Evolutionary conservation across 768 basidiomycete species (phyloP).

Genomic region (Russula olivacea): DNA sequence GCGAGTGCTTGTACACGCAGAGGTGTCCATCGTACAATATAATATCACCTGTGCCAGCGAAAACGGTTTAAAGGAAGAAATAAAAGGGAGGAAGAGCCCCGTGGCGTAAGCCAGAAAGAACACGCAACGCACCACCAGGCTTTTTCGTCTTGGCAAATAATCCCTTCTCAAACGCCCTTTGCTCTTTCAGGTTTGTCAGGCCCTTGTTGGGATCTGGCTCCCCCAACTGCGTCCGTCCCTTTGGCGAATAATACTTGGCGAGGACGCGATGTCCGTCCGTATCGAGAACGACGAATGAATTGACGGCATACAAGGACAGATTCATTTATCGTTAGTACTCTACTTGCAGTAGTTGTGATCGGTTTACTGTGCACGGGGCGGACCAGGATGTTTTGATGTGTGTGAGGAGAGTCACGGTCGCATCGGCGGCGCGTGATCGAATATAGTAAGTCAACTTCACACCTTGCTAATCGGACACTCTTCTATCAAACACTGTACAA

Average conservation of each 20-base stretch:
- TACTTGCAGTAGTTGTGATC: not conserved
- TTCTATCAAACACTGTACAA: not conserved
- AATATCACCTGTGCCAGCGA: slow-evolving; percentile 65
- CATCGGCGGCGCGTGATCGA: not conserved
- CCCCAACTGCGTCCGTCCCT: slow-evolving; percentile 48
- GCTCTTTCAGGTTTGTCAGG: slow-evolving; percentile 76
- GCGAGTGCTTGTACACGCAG: slow-evolving; percentile 89
- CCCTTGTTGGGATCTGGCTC: slow-evolving; percentile 44
- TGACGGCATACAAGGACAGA: slow-evolving; percentile 80
- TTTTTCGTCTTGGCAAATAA: slow-evolving; percentile 95
- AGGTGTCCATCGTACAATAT: slow-evolving; percentile 86
- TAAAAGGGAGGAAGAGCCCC: not conserved
- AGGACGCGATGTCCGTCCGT: slow-evolving; percentile 92
- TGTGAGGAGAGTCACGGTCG: not conserved
- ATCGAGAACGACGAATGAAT: slow-evolving; percentile 88
- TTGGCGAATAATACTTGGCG: slow-evolving; percentile 91
- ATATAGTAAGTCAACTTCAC: not conserved
- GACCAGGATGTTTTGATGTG: not conserved
- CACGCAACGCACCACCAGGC: slow-evolving; percentile 62
- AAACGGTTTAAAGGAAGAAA: not conserved
- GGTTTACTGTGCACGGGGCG: not conserved
- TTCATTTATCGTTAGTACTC: slow-evolving; percentile 43
- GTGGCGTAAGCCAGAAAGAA: not conserved
- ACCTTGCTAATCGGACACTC: not conserved
- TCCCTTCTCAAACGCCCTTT: slow-evolving; percentile 92